Conservation (phyloP, 1,284 basidiomycete species). For the Stygiomarasmius scandens region DNA sequence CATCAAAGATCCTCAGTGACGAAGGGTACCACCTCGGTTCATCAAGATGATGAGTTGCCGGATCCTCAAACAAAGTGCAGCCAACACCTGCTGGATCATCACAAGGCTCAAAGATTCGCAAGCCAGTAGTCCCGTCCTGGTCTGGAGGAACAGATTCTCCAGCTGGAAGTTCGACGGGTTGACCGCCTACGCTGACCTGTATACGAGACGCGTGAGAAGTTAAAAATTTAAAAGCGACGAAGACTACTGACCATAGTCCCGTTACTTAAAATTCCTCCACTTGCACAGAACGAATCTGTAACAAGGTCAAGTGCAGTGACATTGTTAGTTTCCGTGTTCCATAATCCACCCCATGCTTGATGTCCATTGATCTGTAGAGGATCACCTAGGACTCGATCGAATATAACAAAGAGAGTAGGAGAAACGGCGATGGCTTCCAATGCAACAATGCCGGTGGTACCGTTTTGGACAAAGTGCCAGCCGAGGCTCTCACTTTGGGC, state of each 20-base stretch:
- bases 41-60: constrained; percentile 37
- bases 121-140: constrained; percentile 33
- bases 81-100: constrained; percentile 32
- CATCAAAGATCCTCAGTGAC: constrained; percentile 44
- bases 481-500: constrained; percentile 5
- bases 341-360: constrained; percentile 50
- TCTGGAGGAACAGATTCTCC: constrained; percentile 23
- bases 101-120: constrained; percentile 46
- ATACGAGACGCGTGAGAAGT: too few species aligned
- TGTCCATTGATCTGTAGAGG: constrained; percentile 45
- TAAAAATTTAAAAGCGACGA: too few species aligned
- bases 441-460: constrained; percentile 47
- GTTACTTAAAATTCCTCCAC: constrained; percentile 50
- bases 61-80: constrained; percentile 40
- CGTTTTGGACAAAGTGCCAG: constrained; percentile 42
- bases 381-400: constrained; percentile 49
- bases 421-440: constrained; percentile 52
- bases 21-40: constrained; percentile 49
- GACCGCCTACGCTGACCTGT: constrained; percentile 46
- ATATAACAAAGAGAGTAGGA: constrained; percentile 45
- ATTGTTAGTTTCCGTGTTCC: constrained; percentile 43
- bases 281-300: constrained; percentile 57
- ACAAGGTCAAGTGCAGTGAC: constrained; percentile 43
- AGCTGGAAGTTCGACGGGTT: constrained; percentile 22
- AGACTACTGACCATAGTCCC: constrained; percentile 44